A percentile compares a stretch with the other conserved stretches of the same genome.
Evolutionary conservation across 1,139 yeast species (phyloP).

Genomic region (Scheffersomyces titani): DNA sequence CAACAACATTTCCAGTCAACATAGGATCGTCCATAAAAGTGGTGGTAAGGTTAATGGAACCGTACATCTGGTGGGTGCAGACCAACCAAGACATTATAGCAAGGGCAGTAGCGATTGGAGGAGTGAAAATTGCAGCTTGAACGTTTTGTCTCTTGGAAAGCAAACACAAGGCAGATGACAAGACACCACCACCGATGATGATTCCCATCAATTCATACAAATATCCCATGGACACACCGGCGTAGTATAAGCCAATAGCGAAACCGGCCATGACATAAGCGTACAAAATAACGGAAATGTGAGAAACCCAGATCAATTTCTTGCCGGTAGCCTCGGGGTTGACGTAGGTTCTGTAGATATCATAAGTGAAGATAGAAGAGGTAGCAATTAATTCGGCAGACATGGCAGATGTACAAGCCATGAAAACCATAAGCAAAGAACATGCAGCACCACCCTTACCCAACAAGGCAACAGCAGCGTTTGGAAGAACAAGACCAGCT

Average conservation of each 20-base stretch:
- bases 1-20: constrained; percentile 85
- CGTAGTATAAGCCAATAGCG: constrained; percentile 78
- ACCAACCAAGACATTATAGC: constrained; percentile 71
- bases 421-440: constrained; percentile 71
- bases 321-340: constrained; percentile 78
- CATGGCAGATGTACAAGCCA: constrained; percentile 81
- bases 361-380: constrained; percentile 81
- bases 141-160: constrained; percentile 68
- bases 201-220: constrained; percentile 86
- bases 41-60: constrained; percentile 56
- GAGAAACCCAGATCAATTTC: constrained; percentile 67
- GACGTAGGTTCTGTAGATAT: constrained; percentile 76
- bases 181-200: constrained; percentile 81
- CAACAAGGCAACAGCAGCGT: constrained; percentile 80
- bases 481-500: constrained; percentile 82
- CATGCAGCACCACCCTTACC: constrained; percentile 90
- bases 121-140: constrained; percentile 60
- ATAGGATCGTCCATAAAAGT: constrained; percentile 79
- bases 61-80: constrained; percentile 54
- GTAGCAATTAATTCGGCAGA: constrained; percentile 89
- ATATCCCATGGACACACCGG: constrained; percentile 83
- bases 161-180: constrained; percentile 72
- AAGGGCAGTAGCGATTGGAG: constrained; percentile 60
- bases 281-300: constrained; percentile 61
- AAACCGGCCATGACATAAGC: constrained; percentile 79